These are phyloP conservation scores for Exophiala sp. DNA, from an alignment of 2,329 filamentous ascomycete species.

Conservation along the genomic window DNA sequence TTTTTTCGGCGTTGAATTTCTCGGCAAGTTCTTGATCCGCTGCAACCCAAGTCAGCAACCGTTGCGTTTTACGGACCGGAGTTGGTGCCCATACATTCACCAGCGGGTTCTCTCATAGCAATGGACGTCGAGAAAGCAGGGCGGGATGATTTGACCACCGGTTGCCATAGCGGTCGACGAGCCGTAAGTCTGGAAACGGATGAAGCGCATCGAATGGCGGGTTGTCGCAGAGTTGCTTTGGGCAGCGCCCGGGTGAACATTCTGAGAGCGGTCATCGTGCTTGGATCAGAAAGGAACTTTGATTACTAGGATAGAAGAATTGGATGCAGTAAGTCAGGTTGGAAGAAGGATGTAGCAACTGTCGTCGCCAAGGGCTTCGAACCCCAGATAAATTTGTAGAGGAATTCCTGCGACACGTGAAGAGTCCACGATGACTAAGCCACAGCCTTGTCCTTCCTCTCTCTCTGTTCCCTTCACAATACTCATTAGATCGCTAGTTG, in stretches of 20 bases:
- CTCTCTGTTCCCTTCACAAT: too few relatives aligned
- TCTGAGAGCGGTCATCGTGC: slow-evolving; percentile 64
- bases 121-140: slow-evolving; percentile 45
- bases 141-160: slow-evolving; percentile 37
- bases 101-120: slow-evolving; percentile 40
- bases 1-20: slow-evolving; percentile 79
- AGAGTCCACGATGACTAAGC: neutral
- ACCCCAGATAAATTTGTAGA: slow-evolving; percentile 2
- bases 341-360: slow-evolving; percentile 10
- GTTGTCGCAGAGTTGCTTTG: slow-evolving; percentile 54
- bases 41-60: slow-evolving; percentile 28
- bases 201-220: slow-evolving; percentile 48
- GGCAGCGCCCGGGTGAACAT: slow-evolving; percentile 61
- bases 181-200: slow-evolving; percentile 47
- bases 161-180: slow-evolving; percentile 47
- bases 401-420: neutral
- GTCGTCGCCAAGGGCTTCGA: neutral
- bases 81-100: slow-evolving; percentile 39
- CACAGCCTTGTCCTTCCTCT: neutral
- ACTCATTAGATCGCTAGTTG: too few relatives aligned
- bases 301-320: neutral
- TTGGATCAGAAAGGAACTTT: neutral
- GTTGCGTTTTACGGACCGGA: neutral
- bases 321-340: neutral
- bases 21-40: slow-evolving; percentile 73